Base-by-base conservation (phyloP, 2,329 filamentous ascomycete species). In the Biscogniauxia mediterranea region DNA sequence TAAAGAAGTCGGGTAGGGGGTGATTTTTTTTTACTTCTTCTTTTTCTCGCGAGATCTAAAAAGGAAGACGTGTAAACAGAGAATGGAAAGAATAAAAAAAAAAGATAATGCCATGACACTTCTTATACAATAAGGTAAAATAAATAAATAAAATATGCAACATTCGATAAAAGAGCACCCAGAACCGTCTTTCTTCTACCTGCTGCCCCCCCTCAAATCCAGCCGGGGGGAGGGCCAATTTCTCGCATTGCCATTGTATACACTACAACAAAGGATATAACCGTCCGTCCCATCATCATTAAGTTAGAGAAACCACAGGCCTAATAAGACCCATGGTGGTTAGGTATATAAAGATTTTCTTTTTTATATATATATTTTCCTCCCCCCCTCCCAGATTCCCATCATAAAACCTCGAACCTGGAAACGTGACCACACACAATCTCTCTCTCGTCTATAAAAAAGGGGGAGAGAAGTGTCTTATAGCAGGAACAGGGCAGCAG, bases 401-500 rank as follows among this genome's bases (percentile, higher is more conserved):
- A 23, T 23, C 23, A 23, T 23, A 5, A 23, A 23, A 23, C 5
- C n/a, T n/a, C n/a, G n/a, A n/a, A n/a, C n/a, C n/a, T n/a, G n/a
- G n/a, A n/a, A n/a, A n/a, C n/a, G n/a, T n/a, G n/a, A n/a, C n/a
- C n/a, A n/a, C n/a, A n/a, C n/a, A n/a, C n/a, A n/a, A n/a, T n/a
- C n/a, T n/a, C n/a, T 2, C 23, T 23, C 23, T 23, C 23, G 23
- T 23, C 23, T 23, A 23, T 5, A 23, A 23, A 23, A 23, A 23
- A 23, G 5, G 2, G 23, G 5, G 23, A 23, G 5, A 23, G 2
- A 23, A 23, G 2, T 5, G 23, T 23, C 23, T 73, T 57, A 73
- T 64, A 85, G 72, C 68, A 84, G 66, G 23, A 73, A 61, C 61
- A 83, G 73, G 56, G 64, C 67, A 60, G 77, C 75, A 38, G 76